Percentiles rank a stretch among this genome's conserved stretches.
These are phyloP conservation scores for Solanum acaule DNA, from an alignment of 257 asterid genomes.

Conservation along the genomic window DNA sequence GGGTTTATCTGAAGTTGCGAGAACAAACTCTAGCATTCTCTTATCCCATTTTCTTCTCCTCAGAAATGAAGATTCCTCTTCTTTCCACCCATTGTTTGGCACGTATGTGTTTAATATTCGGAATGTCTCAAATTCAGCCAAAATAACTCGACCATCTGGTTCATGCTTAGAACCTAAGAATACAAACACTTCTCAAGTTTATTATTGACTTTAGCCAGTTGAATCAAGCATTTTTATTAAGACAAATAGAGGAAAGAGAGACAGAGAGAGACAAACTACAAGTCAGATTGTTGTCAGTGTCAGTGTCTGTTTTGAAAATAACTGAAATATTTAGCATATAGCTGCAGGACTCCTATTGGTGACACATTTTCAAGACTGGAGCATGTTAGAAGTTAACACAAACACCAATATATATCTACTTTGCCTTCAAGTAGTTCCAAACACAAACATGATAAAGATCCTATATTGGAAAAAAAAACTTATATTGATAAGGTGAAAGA, in stretches of 20 bases:
- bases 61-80: constrained; percentile 73
- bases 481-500: not conserved
- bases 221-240: not conserved
- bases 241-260: not conserved
- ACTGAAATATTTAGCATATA: not conserved
- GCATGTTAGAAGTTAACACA: not conserved
- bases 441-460: not conserved
- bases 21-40: constrained; percentile 73
- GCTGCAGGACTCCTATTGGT: not conserved
- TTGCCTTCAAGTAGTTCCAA: not conserved
- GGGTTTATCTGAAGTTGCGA: constrained; percentile 63
- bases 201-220: not conserved
- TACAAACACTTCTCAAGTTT: not conserved
- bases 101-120: constrained; percentile 70
- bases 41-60: constrained; percentile 99
- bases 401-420: not conserved
- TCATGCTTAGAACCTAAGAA: constrained; percentile 76
- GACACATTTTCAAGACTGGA: not conserved
- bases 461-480: not conserved
- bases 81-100: constrained; percentile 98
- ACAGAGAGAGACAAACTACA: not conserved
- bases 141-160: constrained; percentile 81
- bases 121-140: constrained; percentile 84
- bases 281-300: not conserved
- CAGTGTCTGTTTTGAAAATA: not conserved